Conservation (phyloP, 371 early-diverging fungal genomes). For the Paraphysoderma sedebokerense region DNA sequence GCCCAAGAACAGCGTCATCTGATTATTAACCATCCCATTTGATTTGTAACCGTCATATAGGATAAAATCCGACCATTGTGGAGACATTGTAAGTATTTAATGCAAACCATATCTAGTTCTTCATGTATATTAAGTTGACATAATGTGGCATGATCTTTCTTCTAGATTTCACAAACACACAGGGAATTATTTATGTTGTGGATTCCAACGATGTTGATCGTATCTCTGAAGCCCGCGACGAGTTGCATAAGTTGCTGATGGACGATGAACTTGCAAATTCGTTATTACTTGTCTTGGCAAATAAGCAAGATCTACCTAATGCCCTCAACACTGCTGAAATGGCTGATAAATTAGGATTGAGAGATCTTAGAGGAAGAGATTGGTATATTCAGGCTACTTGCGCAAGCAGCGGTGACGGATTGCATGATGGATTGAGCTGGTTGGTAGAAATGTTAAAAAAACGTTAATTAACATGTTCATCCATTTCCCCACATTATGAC, state of each 20-base stretch:
- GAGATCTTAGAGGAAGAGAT: conserved; percentile 20
- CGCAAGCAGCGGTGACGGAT: conserved; percentile 31
- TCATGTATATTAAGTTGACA: not conserved
- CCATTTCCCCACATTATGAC: too few species aligned
- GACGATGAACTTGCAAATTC: conserved; percentile 74
- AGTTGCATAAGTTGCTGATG: conserved; percentile 57
- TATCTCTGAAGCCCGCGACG: conserved; percentile 66
- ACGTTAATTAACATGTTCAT: too few species aligned
- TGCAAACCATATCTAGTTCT: not conserved
- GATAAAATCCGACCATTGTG: conserved; percentile 22
- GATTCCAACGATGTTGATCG: conserved; percentile 70
- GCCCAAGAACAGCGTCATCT: too few species aligned
- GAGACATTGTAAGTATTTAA: conserved; percentile 8
- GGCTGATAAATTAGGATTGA: conserved; percentile 30
- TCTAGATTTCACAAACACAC: conserved; percentile 11
- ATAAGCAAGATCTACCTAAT: conserved; percentile 69
- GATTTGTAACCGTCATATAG: too few species aligned
- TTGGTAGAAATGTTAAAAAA: too few species aligned
- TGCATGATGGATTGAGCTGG: conserved; percentile 35
- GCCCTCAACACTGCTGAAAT: conserved; percentile 34
- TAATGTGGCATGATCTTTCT: not conserved
- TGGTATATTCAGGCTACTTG: conserved; percentile 37
- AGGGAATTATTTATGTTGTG: conserved; percentile 73
- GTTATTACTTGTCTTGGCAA: conserved; percentile 63
- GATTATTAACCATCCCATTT: too few species aligned